Conservation (phyloP, 78 protist genomes). For the Isochrysis galbana region DNA sequence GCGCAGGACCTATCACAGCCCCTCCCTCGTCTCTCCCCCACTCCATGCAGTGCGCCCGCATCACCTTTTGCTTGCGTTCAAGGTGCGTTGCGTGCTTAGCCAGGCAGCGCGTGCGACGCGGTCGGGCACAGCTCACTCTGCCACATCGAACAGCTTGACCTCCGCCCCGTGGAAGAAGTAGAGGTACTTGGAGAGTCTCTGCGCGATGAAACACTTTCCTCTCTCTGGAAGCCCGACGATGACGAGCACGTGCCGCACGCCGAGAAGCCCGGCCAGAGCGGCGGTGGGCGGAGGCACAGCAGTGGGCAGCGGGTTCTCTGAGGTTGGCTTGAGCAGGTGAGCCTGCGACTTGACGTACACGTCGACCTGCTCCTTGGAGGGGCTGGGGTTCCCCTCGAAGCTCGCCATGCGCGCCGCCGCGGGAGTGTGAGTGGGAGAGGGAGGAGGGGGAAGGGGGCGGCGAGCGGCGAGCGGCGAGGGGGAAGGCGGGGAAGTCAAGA, state of each 20-base stretch:
- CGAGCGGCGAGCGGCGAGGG: too few species aligned
- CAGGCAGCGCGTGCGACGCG: not conserved
- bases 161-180: conserved; percentile 7
- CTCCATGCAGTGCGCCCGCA: too few species aligned
- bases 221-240: not conserved
- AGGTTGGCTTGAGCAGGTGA: not conserved
- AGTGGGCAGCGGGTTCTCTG: not conserved
- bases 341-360: not conserved
- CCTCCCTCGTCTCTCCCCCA: too few species aligned
- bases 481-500: too few species aligned
- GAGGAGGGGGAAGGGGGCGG: too few species aligned
- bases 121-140: not conserved
- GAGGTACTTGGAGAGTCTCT: not conserved
- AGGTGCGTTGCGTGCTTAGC: not conserved
- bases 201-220: not conserved
- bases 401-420: too few species aligned
- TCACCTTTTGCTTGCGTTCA: too few species aligned
- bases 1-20: too few species aligned
- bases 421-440: too few species aligned
- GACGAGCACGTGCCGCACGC: not conserved
- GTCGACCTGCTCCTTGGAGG: not conserved
- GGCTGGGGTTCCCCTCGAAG: too few species aligned
- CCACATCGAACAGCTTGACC: not conserved
- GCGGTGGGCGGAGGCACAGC: conserved; percentile 13
- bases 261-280: not conserved